Evolutionary conservation across 2,329 filamentous ascomycete genomes (phyloP).

Genomic region (Aspergillus transmontanensis): DNA sequence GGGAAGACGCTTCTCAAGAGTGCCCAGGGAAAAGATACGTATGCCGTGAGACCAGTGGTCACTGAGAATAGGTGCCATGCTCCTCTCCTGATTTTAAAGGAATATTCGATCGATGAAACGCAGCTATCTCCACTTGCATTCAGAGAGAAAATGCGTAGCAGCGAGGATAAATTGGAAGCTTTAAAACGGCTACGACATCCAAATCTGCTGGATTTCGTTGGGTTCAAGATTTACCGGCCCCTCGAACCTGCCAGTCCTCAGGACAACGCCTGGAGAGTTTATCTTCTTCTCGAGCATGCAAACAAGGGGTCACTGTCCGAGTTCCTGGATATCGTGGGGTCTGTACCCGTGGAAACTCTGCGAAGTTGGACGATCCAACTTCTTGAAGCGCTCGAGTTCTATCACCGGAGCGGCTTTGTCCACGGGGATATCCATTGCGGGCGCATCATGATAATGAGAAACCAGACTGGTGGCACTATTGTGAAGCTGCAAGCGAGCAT

Average conservation of each 20-base stretch:
- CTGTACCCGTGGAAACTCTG: slow-evolving; percentile 72
- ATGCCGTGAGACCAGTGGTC: slow-evolving; percentile 70
- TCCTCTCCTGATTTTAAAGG: slow-evolving; percentile 71
- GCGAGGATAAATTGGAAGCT: slow-evolving; percentile 75
- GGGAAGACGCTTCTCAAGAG: slow-evolving; percentile 68
- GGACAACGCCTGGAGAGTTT: slow-evolving; percentile 67
- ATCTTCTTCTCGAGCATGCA: slow-evolving; percentile 73
- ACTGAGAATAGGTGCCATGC: slow-evolving; percentile 59
- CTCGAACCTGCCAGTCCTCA: slow-evolving; percentile 42
- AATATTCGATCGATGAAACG: slow-evolving; percentile 62
- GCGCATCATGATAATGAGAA: slow-evolving; percentile 77
- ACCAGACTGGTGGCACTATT: slow-evolving; percentile 66
- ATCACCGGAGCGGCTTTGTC: slow-evolving; percentile 80
- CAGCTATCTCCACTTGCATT: slow-evolving; percentile 64
- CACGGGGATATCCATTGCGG: slow-evolving; percentile 81
- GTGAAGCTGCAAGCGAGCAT: slow-evolving; percentile 58
- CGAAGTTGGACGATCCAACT: slow-evolving; percentile 91
- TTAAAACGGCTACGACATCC: slow-evolving; percentile 75
- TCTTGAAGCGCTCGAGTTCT: slow-evolving; percentile 82
- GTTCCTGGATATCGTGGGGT: slow-evolving; percentile 76
- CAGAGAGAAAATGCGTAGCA: slow-evolving; percentile 73
- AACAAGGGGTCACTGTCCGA: slow-evolving; percentile 83
- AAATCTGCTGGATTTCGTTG: slow-evolving; percentile 76
- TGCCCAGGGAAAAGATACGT: slow-evolving; percentile 64
- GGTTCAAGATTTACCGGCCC: slow-evolving; percentile 73